phyloP scores from a whole-genome alignment of 805 yeast genomes.

The Cyberlindnera subsufficiens region DNA sequence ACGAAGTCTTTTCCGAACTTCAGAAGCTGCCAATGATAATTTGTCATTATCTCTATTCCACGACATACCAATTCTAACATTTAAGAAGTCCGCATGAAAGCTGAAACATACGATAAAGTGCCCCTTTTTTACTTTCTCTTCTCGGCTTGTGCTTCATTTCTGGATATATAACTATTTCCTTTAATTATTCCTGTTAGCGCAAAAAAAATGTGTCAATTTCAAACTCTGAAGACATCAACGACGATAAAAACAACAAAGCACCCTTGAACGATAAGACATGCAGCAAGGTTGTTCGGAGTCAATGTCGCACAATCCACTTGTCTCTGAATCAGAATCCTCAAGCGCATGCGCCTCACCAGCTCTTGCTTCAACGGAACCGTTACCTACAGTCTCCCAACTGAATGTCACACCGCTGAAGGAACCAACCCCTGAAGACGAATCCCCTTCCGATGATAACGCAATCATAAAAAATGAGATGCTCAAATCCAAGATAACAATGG shows the following conservation, averaged over 20 bases:
- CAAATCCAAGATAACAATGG: slow-evolving; percentile 16
- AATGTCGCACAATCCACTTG: slow-evolving; percentile 13
- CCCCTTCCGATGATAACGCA: not conserved
- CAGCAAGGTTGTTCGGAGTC: no score
- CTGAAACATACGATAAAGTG: no score
- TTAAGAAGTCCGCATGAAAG: no score
- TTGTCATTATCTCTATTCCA: not conserved
- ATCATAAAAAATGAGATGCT: slow-evolving; percentile 17
- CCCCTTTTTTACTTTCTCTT: no score
- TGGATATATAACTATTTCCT: no score
- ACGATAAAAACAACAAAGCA: no score
- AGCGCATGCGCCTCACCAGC: slow-evolving; percentile 13
- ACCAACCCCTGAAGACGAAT: not conserved
- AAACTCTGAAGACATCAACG: not conserved
- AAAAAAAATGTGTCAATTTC: not conserved
- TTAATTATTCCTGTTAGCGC: not conserved
- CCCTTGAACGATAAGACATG: no score
- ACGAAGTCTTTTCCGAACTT: slow-evolving; percentile 9
- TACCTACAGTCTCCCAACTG: not conserved
- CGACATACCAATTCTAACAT: not conserved
- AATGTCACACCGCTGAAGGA: slow-evolving; percentile 1
- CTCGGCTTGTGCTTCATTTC: no score
- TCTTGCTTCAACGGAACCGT: not conserved
- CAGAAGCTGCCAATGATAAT: not conserved
- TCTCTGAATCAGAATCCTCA: slow-evolving; percentile 22